These are phyloP conservation scores for Ogataea dorogensis DNA, from an alignment of 805 yeast genomes.

Conservation along the genomic window DNA sequence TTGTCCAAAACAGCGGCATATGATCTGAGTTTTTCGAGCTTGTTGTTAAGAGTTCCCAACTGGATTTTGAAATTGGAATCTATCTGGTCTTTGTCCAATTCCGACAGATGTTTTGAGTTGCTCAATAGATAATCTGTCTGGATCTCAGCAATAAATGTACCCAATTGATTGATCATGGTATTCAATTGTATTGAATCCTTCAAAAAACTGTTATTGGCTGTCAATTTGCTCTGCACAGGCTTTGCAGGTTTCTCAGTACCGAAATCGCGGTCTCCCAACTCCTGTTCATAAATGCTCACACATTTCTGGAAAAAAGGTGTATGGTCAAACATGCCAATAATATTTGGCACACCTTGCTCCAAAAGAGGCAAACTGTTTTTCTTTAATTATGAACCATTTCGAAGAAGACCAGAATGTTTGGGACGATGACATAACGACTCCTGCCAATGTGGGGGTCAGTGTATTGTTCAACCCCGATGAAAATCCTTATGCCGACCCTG, in stretches of 20 bases:
- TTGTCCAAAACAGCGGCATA: slow-evolving; percentile 43
- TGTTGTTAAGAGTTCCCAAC: slow-evolving; percentile 20
- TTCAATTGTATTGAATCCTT: slow-evolving; percentile 41
- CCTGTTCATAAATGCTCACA: slow-evolving; percentile 40
- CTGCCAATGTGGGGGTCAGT: slow-evolving; percentile 27
- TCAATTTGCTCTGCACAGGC: slow-evolving; percentile 11
- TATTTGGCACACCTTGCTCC: slow-evolving; percentile 10
- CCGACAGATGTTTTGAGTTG: slow-evolving; percentile 26
- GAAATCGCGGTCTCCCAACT: slow-evolving; percentile 2
- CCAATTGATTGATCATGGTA: slow-evolving; percentile 32
- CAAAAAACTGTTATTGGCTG: slow-evolving; percentile 37
- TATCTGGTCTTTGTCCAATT: slow-evolving; percentile 27
- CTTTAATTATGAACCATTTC: slow-evolving; percentile 24
- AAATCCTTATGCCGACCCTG: slow-evolving; percentile 23
- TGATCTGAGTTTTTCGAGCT: slow-evolving; percentile 33
- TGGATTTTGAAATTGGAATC: slow-evolving; percentile 30
- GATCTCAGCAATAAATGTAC: slow-evolving; percentile 34
- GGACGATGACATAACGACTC: slow-evolving; percentile 57
- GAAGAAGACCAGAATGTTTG: slow-evolving; percentile 37
- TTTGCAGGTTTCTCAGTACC: not conserved
- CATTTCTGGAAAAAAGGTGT: slow-evolving; percentile 50
- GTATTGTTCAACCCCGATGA: slow-evolving; percentile 24
- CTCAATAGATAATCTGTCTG: slow-evolving; percentile 37
- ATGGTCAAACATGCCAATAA: slow-evolving; percentile 41
- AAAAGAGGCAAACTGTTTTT: slow-evolving; percentile 13